A percentile compares a stretch with the other conserved stretches of the same genome.
Conservation (phyloP, 1,139 yeast genomes). For the Kodamaea derodonti region DNA sequence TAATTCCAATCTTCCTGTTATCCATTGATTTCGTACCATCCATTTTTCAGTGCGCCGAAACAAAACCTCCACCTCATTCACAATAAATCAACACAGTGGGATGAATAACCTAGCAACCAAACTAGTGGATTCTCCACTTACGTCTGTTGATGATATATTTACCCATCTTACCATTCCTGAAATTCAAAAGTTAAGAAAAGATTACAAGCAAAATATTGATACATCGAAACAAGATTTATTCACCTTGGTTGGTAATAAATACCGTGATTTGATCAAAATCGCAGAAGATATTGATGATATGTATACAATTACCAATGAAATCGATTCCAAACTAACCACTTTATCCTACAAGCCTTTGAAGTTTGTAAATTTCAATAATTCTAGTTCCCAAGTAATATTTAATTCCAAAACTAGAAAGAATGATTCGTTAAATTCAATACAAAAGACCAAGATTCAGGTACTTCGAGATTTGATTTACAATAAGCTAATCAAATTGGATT, state of each 20-base stretch:
- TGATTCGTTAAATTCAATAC: constrained; percentile 12
- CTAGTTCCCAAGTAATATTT: constrained; percentile 19
- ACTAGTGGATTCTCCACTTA: constrained; percentile 7
- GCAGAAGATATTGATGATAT: constrained; percentile 65
- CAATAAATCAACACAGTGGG: no score
- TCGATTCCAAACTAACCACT: constrained; percentile 27
- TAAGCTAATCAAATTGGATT: constrained; percentile 23
- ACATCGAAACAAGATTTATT: constrained; percentile 41
- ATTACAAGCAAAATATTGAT: constrained; percentile 24
- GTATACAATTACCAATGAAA: constrained; percentile 34
- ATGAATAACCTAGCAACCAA: constrained; percentile 5
- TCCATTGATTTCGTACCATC: no score
- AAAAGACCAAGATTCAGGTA: constrained; percentile 17
- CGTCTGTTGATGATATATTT: constrained; percentile 36
- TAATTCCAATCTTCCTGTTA: no score
- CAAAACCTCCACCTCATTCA: no score
- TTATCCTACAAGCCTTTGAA: constrained; percentile 31
- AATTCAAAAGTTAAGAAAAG: constrained; percentile 29
- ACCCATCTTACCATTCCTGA: constrained; percentile 30
- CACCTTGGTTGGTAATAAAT: constrained; percentile 58
- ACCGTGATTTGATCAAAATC: constrained; percentile 62
- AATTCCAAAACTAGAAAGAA: constrained; percentile 17
- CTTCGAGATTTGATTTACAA: constrained; percentile 29
- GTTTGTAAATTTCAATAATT: constrained; percentile 25
- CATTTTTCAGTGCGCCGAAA: no score